Evolutionary conservation across 495 filamentous ascomycete genomes (phyloP).

Genomic region (Penicillium longicatenatum): DNA sequence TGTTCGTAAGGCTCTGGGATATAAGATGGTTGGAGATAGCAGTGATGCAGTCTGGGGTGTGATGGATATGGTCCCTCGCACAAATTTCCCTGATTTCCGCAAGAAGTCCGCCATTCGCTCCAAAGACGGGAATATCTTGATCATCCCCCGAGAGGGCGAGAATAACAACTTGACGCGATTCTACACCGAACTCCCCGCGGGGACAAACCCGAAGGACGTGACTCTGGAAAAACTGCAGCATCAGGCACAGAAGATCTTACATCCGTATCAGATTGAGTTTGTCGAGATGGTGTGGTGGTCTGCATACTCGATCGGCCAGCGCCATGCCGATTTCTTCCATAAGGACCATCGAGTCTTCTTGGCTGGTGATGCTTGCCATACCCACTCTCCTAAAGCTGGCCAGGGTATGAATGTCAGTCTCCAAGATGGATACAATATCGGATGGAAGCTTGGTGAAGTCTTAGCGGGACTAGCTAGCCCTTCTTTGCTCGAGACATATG

Average conservation of each 20-base stretch:
- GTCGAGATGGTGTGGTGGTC: conserved; percentile 58
- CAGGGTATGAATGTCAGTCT: conserved; percentile 55
- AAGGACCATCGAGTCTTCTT: conserved; percentile 56
- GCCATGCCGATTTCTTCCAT: conserved; percentile 58
- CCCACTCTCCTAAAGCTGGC: conserved; percentile 63
- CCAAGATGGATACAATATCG: conserved; percentile 65
- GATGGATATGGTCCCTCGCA: conserved; percentile 75
- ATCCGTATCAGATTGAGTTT: conserved; percentile 56
- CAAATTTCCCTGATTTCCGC: conserved; percentile 82
- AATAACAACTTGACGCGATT: conserved; percentile 64
- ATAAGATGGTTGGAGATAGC: conserved; percentile 72
- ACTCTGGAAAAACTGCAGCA: conserved; percentile 57
- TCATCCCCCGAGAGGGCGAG: conserved; percentile 71
- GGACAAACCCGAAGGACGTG: conserved; percentile 43
- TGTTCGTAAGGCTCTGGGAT: conserved; percentile 67
- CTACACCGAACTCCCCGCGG: conserved; percentile 68
- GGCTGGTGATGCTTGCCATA: conserved; percentile 63
- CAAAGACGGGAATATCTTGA: conserved; percentile 61
- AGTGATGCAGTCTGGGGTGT: conserved; percentile 80
- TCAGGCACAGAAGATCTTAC: conserved; percentile 59
- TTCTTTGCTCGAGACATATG: conserved; percentile 66
- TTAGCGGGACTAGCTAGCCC: conserved; percentile 58
- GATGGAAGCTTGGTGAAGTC: conserved; percentile 76
- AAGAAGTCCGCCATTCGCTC: conserved; percentile 66
- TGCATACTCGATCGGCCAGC: conserved; percentile 61